Evolutionary conservation across 495 filamentous ascomycete species (phyloP).

Genomic region (Aspergillus ostianus): DNA sequence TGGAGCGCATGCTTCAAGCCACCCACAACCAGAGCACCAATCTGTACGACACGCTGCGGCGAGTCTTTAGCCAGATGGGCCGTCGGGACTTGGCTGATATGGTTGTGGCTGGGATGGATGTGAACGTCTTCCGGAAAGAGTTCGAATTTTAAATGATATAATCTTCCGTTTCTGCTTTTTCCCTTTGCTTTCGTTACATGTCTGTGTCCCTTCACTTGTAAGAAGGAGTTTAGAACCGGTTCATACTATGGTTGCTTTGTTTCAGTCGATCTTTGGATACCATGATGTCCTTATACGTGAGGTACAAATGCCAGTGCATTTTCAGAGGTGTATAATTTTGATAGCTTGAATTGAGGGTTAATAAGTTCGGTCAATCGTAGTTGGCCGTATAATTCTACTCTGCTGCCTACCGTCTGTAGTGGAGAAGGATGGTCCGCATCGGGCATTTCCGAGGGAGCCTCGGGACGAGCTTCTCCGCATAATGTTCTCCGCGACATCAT

Average conservation of each 20-base stretch:
- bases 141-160: constrained; percentile 62
- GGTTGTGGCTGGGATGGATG: constrained; percentile 86
- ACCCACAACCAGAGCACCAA: constrained; percentile 95
- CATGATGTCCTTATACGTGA: background rate
- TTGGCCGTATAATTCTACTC: no score
- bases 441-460: background rate
- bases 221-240: background rate
- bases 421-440: background rate
- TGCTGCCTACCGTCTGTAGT: background rate
- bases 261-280: background rate
- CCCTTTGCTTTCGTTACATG: background rate
- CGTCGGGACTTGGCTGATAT: constrained; percentile 80
- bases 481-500: background rate
- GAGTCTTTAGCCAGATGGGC: constrained; percentile 94
- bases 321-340: no score
- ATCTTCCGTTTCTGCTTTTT: background rate
- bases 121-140: constrained; percentile 80
- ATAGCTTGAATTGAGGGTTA: no score
- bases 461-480: background rate
- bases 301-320: background rate
- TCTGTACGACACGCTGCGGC: constrained; percentile 84
- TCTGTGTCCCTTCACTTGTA: constrained; percentile 9
- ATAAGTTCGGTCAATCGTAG: no score
- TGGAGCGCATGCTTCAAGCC: constrained; percentile 72
- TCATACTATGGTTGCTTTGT: background rate